Percentiles rank a stretch among this genome's conserved stretches.
Evolutionary conservation across 1,284 basidiomycete species (phyloP).

Genomic region (Sporisorium scitamineum): DNA sequence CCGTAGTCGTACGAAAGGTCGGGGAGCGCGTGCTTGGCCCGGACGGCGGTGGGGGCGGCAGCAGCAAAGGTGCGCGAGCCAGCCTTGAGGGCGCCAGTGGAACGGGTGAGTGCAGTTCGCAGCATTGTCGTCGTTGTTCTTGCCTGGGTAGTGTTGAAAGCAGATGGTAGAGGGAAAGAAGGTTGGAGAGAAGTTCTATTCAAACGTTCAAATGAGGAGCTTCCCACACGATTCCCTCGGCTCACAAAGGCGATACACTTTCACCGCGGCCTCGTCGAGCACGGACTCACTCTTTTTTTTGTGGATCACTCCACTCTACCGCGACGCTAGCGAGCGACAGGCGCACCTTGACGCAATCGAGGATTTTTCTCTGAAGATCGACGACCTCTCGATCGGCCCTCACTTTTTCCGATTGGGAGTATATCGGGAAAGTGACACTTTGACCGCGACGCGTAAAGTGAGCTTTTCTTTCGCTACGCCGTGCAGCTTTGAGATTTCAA

Average conservation of each 20-base stretch:
- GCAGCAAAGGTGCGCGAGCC: slow-evolving; percentile 17
- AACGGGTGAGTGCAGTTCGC: slow-evolving; percentile 53
- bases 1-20: slow-evolving; percentile 67
- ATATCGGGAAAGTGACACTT: slow-evolving; percentile 25
- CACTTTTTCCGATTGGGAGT: neutral
- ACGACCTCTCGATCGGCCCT: neutral
- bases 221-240: slow-evolving; percentile 9
- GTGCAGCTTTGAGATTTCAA: slow-evolving; percentile 2
- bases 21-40: slow-evolving; percentile 68
- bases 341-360: slow-evolving; percentile 30
- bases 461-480: slow-evolving; percentile 13
- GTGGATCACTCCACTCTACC: neutral
- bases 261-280: neutral
- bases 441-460: slow-evolving; percentile 33
- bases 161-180: neutral
- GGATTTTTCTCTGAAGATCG: neutral
- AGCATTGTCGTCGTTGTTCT: slow-evolving; percentile 30
- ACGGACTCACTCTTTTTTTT: neutral
- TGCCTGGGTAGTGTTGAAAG: neutral
- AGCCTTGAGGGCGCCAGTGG: slow-evolving; percentile 27
- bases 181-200: neutral
- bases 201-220: neutral
- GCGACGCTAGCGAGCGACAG: too few species aligned
- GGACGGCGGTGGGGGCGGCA: slow-evolving; percentile 30
- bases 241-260: neutral